Percentiles rank a stretch among this genome's conserved stretches.
Evolutionary conservation across 768 basidiomycete genomes (phyloP).

Genomic region (Tubosaeta sp.): DNA sequence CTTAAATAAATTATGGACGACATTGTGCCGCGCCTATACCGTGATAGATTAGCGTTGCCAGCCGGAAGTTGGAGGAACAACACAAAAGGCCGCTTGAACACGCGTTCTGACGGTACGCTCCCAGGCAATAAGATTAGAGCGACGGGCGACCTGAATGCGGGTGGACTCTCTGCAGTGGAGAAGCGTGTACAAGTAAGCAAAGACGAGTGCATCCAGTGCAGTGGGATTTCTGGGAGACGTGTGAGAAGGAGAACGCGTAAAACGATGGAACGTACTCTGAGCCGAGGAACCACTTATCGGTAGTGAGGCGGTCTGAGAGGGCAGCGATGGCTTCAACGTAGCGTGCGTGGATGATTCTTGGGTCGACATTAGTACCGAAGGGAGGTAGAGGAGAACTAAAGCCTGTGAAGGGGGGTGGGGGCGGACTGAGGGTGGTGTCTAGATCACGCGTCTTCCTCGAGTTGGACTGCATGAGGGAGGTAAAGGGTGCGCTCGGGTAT

Average conservation of each 20-base stretch:
- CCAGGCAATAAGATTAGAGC: conserved; percentile 78
- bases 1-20: background rate
- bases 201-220: conserved; percentile 74
- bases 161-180: conserved; percentile 41
- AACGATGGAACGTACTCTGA: conserved; percentile 50
- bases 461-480: conserved; percentile 38
- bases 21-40: conserved; percentile 12
- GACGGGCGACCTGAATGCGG: conserved; percentile 63
- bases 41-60: conserved; percentile 14
- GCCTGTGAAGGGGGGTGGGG: conserved; percentile 70
- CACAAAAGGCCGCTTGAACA: conserved; percentile 50
- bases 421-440: conserved; percentile 53
- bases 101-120: conserved; percentile 61
- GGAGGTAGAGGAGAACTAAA: conserved; percentile 57
- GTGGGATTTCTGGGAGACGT: conserved; percentile 60
- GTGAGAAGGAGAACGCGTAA: conserved; percentile 3
- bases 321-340: conserved; percentile 71
- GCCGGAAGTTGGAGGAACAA: background rate
- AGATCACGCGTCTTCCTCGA: conserved; percentile 32
- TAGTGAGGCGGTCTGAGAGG: conserved; percentile 70
- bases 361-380: conserved; percentile 54
- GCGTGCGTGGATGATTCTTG: conserved; percentile 45
- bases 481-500: conserved; percentile 41
- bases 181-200: conserved; percentile 75
- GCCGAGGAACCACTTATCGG: conserved; percentile 77